Evolutionary conservation across 2,329 filamentous ascomycete genomes (phyloP).

Genomic region (Fusarium sp.): DNA sequence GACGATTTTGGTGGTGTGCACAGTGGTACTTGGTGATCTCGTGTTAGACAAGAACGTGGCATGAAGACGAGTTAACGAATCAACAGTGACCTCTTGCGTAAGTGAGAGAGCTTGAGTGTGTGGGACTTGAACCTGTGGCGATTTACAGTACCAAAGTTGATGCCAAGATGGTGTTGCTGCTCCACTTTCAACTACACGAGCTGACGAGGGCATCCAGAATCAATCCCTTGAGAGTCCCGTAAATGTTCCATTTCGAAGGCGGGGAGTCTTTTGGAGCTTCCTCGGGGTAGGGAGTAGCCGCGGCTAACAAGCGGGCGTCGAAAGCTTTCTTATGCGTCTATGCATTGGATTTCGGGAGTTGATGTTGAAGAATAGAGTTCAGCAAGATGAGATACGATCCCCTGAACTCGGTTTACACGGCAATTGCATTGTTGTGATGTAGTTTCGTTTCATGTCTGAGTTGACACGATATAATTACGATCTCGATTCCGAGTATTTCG

Average conservation of each 20-base stretch:
- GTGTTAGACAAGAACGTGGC: conserved; percentile 16
- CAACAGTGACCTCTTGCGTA: conserved; percentile 19
- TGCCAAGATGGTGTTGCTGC: conserved; percentile 8
- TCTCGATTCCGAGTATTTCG: neutral
- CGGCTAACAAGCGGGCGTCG: conserved; percentile 12
- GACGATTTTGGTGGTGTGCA: conserved; percentile 18
- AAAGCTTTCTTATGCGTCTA: conserved; percentile 13
- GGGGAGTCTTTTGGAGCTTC: conserved; percentile 30
- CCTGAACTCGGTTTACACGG: neutral
- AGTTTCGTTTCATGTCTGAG: conserved; percentile 4
- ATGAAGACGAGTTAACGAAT: conserved; percentile 19
- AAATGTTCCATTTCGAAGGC: conserved; percentile 16
- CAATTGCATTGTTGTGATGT: neutral
- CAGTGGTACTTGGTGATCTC: conserved; percentile 17
- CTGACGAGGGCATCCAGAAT: conserved; percentile 12
- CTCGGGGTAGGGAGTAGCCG: conserved; percentile 26
- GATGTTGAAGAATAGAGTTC: conserved; percentile 1
- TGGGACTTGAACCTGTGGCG: conserved; percentile 29
- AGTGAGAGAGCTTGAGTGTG: conserved; percentile 1
- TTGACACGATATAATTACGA: neutral
- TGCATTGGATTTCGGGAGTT: conserved; percentile 6
- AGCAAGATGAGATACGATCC: neutral
- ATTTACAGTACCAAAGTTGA: conserved; percentile 15
- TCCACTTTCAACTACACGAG: conserved; percentile 34
- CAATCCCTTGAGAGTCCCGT: conserved; percentile 16